These are phyloP conservation scores for Phytopythium chamaehyphon DNA, from an alignment of 352 stramenopile species.

Conservation along the genomic window DNA sequence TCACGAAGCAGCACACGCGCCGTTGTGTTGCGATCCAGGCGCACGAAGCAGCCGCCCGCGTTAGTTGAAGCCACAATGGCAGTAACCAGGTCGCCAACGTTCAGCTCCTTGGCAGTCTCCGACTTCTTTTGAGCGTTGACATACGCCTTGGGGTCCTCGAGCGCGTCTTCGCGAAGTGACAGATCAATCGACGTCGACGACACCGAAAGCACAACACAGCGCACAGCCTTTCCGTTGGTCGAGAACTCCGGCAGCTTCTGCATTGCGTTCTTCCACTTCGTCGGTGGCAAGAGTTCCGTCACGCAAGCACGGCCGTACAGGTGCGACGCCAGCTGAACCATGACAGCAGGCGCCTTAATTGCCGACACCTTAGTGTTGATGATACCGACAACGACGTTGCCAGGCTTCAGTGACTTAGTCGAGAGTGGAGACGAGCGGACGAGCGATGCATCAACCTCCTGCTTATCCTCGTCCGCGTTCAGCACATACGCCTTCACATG, in stretches of 20 bases:
- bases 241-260: conserved; percentile 58
- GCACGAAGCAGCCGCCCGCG: conserved; percentile 93
- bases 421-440: conserved; percentile 32
- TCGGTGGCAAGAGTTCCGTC: conserved; percentile 57
- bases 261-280: conserved; percentile 73
- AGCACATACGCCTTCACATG: conserved; percentile 65
- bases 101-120: conserved; percentile 20
- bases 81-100: conserved; percentile 85
- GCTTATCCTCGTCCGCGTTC: conserved; percentile 65
- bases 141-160: conserved; percentile 54
- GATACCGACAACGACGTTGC: conserved; percentile 60
- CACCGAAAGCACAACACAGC: conserved; percentile 64
- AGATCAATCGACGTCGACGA: conserved; percentile 54
- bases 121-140: conserved; percentile 20
- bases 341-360: conserved; percentile 76
- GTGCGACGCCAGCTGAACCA: conserved; percentile 78
- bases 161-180: conserved; percentile 62
- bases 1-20: conserved; percentile 93
- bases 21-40: conserved; percentile 82
- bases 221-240: conserved; percentile 52
- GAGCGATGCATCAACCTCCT: conserved; percentile 68
- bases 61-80: conserved; percentile 91
- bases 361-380: conserved; percentile 69
- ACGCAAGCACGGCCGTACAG: conserved; percentile 78
- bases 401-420: conserved; percentile 30